Conservation (phyloP, 768 basidiomycete genomes). For the Cubamyces lactineus region DNA sequence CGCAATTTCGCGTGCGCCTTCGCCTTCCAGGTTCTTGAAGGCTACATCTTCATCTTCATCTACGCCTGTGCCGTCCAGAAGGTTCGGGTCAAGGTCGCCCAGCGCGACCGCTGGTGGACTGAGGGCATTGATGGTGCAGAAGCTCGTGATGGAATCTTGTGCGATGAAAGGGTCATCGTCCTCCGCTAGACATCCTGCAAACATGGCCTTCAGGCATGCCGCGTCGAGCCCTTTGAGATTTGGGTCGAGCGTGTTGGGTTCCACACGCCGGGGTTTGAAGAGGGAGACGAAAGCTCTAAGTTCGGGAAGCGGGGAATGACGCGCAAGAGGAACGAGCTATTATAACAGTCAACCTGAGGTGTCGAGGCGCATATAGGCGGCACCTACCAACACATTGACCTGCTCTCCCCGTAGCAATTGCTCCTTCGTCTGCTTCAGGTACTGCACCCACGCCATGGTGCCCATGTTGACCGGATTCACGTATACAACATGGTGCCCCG, state of each 20-base stretch:
- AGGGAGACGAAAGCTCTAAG: conserved; percentile 78
- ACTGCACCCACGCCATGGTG: conserved; percentile 56
- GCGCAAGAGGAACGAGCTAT: conserved; percentile 80
- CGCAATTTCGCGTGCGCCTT: conserved; percentile 48
- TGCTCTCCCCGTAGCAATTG: conserved; percentile 48
- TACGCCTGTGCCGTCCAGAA: conserved; percentile 26
- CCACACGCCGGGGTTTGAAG: conserved; percentile 75
- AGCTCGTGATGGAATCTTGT: conserved; percentile 10
- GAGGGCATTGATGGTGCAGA: conserved; percentile 9
- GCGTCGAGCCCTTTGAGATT: conserved; percentile 65
- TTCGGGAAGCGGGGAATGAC: conserved; percentile 90
- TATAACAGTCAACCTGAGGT: background rate
- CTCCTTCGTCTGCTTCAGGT: conserved; percentile 45
- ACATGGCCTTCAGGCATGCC: conserved; percentile 70
- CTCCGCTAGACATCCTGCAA: conserved; percentile 55
- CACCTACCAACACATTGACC: conserved; percentile 66
- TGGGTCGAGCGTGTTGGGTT: conserved; percentile 77
- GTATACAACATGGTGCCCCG: conserved; percentile 70
- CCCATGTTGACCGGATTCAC: conserved; percentile 84
- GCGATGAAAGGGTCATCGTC: conserved; percentile 14
- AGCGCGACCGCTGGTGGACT: background rate
- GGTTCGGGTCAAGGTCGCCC: conserved; percentile 12
- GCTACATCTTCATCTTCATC: conserved; percentile 57
- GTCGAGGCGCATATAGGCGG: background rate
- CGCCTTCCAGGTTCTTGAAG: conserved; percentile 64